Base-by-base conservation (phyloP, 371 early-diverging fungal genomes). In the Mucor indicus region DNA sequence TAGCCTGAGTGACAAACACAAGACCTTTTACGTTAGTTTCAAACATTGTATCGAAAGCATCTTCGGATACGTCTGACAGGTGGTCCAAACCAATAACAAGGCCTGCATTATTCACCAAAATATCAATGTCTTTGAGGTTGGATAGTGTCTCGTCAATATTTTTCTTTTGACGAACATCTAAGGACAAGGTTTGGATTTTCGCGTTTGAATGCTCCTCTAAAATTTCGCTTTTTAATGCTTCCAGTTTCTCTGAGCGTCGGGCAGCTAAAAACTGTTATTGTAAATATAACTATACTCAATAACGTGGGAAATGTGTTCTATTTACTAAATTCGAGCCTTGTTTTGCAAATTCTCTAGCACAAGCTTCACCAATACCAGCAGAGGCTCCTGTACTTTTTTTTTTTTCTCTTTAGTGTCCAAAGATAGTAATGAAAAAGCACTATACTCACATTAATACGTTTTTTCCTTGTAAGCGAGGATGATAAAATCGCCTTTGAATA, bases 21-120 rank as follows among this genome's bases (percentile, higher is more conserved):
- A 88, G 64, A 0, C 91, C 95, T 60, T 93, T 93, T 52, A 96
- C 87, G 62, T 96, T 96, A 30, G 94, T 94, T 53, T 93, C 90
- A 31, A 96, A 66, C 84, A 94, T 88, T 29, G 81, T 73, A 59
- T 94, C 86, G 54, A 89, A 78, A 6, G 74, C 83, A 2, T 87
- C 83, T 32, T 69, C 75, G 0, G 70, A 50, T 13, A 89, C 80
- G 9, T 78, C 72, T 27, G 72, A 77, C 20, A 95, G 53, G n/a
- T 75, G 77, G 56, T 93, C 92, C 33, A 91, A 38, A 11, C 96
- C 95, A 50, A 91, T 60, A 1, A 88, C 93, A 20, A 93, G 53
- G 1, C 80, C 79, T 21, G 82, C 84, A 58, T 84, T 71, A 38
- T 67, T 66, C 15, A 71, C 62, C 29, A 73, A 44, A 10, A 69